These are phyloP conservation scores for Bonia amplexicaulis DNA, from an alignment of 176 grass and related monocot species.

Conservation along the genomic window DNA sequence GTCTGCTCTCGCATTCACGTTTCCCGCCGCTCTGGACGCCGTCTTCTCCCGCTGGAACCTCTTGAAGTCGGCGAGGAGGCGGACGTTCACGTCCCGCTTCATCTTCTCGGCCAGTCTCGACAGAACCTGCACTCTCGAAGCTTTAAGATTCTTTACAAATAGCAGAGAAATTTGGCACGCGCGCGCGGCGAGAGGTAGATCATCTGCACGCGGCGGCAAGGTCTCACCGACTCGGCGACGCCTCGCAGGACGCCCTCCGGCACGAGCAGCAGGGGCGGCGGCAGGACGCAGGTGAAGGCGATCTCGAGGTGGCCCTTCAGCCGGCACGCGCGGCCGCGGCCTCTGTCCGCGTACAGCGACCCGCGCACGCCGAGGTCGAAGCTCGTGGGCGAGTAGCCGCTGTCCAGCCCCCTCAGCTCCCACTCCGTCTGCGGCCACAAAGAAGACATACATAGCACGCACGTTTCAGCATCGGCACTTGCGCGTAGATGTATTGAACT, in stretches of 20 bases:
- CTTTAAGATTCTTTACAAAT: neutral
- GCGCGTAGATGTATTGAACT: neutral
- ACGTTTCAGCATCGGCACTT: neutral
- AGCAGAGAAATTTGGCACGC: neutral
- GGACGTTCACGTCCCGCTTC: constrained; percentile 66
- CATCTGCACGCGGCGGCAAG: neutral
- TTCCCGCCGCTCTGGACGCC: neutral
- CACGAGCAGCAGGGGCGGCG: constrained; percentile 46
- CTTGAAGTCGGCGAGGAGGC: constrained; percentile 58
- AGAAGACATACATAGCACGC: neutral
- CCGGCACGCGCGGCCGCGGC: constrained; percentile 19
- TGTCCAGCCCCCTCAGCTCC: constrained; percentile 64
- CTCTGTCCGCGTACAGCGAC: constrained; percentile 52
- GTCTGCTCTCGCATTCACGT: neutral
- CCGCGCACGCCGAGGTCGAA: constrained; percentile 59
- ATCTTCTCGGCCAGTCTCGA: constrained; percentile 55
- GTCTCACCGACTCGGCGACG: constrained; percentile 49
- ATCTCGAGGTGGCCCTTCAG: constrained; percentile 62
- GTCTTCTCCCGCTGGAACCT: constrained; percentile 47
- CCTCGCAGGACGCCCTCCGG: constrained; percentile 44
- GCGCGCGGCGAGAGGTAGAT: neutral
- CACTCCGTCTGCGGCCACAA: constrained; percentile 52
- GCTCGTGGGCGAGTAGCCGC: constrained; percentile 35
- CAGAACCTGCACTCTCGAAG: constrained; percentile 42
- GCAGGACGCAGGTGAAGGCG: constrained; percentile 48